phyloP scores from a whole-genome alignment of 208 protist genomes.

The Tritrichomonas foetus region DNA sequence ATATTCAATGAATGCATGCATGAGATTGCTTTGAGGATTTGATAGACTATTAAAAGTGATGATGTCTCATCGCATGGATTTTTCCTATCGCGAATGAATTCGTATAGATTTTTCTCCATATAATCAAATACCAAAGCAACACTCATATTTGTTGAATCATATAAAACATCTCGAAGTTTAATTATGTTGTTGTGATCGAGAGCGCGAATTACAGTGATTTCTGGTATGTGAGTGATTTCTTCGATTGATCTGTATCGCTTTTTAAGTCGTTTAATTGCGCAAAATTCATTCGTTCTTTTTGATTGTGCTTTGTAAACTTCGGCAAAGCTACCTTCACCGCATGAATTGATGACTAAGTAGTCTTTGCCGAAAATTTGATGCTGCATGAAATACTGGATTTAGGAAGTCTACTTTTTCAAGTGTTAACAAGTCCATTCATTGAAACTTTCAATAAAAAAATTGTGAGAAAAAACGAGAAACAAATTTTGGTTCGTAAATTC shows the following conservation, averaged over 20 bases:
- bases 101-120: conserved; percentile 85
- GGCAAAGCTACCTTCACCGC: neutral
- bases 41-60: neutral
- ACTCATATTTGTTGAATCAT: conserved; percentile 49
- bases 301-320: conserved; percentile 29
- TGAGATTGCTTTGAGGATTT: neutral
- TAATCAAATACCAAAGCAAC: conserved; percentile 82
- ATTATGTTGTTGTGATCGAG: conserved; percentile 86
- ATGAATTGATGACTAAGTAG: neutral
- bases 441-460: too few species aligned
- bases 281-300: neutral
- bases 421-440: too few species aligned
- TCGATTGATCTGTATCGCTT: neutral
- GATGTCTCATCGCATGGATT: neutral
- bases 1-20: conserved; percentile 62
- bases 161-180: conserved; percentile 83
- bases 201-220: conserved; percentile 83
- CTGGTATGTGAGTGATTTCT: conserved; percentile 81
- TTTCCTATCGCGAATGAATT: conserved; percentile 65
- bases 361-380: neutral
- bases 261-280: conserved; percentile 2
- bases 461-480: too few species aligned
- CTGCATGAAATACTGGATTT: too few species aligned
- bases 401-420: too few species aligned
- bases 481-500: too few species aligned